phyloP scores from a whole-genome alignment of 495 filamentous ascomycete species.

The Aspergillus saccharolyticus region DNA sequence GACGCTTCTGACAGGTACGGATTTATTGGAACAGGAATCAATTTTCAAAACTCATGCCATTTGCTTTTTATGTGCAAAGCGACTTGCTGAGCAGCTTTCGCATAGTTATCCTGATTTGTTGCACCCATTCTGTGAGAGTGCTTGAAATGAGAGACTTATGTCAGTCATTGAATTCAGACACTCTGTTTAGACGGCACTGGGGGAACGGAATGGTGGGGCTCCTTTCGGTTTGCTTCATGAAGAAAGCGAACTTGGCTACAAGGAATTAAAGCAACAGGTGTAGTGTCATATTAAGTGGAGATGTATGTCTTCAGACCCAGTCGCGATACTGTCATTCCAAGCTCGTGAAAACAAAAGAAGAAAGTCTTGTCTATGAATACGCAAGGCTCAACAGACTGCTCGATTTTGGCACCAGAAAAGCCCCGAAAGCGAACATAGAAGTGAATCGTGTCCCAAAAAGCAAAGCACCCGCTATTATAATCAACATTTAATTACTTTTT shows the following conservation, averaged over 20 bases:
- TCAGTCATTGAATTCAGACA: too few relatives aligned
- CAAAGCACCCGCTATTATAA: conserved; percentile 17
- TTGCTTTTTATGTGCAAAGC: too few relatives aligned
- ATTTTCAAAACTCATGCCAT: too few relatives aligned
- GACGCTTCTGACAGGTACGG: too few relatives aligned
- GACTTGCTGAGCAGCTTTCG: too few relatives aligned
- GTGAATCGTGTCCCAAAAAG: conserved; percentile 9
- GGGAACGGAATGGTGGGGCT: too few relatives aligned
- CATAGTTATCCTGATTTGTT: too few relatives aligned
- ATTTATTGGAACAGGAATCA: too few relatives aligned
- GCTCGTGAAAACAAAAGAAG: conserved; percentile 7
- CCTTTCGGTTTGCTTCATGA: too few relatives aligned
- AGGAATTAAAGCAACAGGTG: not conserved
- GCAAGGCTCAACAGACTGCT: conserved; percentile 18
- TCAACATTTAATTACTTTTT: conserved; percentile 18
- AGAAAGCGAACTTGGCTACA: not conserved
- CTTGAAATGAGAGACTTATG: too few relatives aligned
- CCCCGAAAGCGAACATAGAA: conserved; percentile 8
- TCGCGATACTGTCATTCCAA: conserved; percentile 2
- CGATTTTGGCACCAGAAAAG: conserved; percentile 16
- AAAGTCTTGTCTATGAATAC: conserved; percentile 19
- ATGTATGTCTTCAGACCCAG: conserved; percentile 8
- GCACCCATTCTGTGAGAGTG: too few relatives aligned
- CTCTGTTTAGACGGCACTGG: too few relatives aligned
- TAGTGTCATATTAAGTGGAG: conserved; percentile 15